Base-by-base conservation (phyloP, 805 yeast species). In the Komagataella kurtzmanii region DNA sequence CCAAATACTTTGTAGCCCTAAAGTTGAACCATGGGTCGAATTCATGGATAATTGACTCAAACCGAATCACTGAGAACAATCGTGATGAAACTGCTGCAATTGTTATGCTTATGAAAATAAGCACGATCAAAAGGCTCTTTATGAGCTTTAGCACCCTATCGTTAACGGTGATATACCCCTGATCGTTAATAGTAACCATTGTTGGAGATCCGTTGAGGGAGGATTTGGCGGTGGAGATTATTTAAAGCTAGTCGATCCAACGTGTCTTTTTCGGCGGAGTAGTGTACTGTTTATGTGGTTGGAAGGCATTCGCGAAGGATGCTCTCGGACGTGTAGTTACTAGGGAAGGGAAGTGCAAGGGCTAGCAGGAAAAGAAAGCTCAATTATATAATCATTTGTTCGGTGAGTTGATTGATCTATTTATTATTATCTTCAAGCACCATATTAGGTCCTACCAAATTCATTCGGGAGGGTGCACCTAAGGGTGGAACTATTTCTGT, bases 1-100 rank as follows among this genome's bases (percentile, higher is more conserved):
- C 95, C 57, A 93, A 76, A 66, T 88, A 88, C 66, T 86, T 85
- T n/a, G 99, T 87, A 47, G 99, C 99, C 57, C 99, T 74, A 73
- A 79, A 93, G 68, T 93, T 93, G 77, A 88, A 88, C 96, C 96
- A 88, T 24, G 96, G 96, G 67, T 87, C 95, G 68, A 93, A 93
- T 67, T 93, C 99, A 70, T 93, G 99, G 68, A 93, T 93, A 63
- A 93, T 95, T 50, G 90, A 81, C 70, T 93, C 99, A 64, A 89
- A 93, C 56, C 97, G 78, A 54, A 95, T 86, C 56, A 93, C 98
- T n/a, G 97, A 87, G 67, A 93, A 93, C 62, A 93, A 75, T 62
- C 99, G 81, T 55, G 95, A 83, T 50, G 96, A 82, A 50, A 93
- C 77, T 23, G 97, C 95, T 2, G 98, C 98, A 36, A 88, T 90